Evolutionary conservation across 2,329 filamentous ascomycete species (phyloP), one percentile per base, ranked within the genome.

Genomic region (Fonsecaea erecta): DNA sequence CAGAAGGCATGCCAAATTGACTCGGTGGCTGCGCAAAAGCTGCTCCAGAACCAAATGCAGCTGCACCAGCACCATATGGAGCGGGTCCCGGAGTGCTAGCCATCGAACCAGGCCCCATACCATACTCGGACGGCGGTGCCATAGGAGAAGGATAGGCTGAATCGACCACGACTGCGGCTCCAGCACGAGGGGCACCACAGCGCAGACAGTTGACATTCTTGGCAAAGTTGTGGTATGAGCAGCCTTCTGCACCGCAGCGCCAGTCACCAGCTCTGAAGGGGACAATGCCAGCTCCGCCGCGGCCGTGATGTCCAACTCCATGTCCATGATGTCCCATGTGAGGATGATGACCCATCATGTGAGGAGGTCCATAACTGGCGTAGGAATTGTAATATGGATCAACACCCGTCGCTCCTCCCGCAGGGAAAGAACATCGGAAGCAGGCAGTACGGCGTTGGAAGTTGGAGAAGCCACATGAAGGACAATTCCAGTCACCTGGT

Each of bases 391-490:
- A 91, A 77, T 90, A 88, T 51, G 90, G 88, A 73, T 92, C 90
- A 62, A 83, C 86, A 37, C 90, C 90, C 16, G 88, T 90, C 37
- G 90, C 88, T 68, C 90, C 90, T 78, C 96, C 92, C 28, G 95
- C 94, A n/a, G 95, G 94, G 87, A 96, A 99, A 0, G 93, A 97
- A 84, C 95, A 99, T 73, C 95, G 91, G 90, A 99, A 99, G 80
- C 95, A 99, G 59, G 94, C 95, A 18, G 95, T 98, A 73, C 95
- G 92, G 74, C 95, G 92, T 81, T 99, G 95, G 84, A 99, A 99
- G 85, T 99, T 99, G 74, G 93, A 97, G 82, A 99, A 99, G 67
- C 95, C 95, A 75, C 95, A 99, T 59, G 93, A 97, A 52, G 95
- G 95, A 83, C 95, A 99, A 66, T 94, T 98, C 95, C 95, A 99